A percentile compares a stretch with the other conserved stretches of the same genome.
phyloP scores from a whole-genome alignment of 2,329 filamentous ascomycete species.

The Neoscytalidium dimidiatum region DNA sequence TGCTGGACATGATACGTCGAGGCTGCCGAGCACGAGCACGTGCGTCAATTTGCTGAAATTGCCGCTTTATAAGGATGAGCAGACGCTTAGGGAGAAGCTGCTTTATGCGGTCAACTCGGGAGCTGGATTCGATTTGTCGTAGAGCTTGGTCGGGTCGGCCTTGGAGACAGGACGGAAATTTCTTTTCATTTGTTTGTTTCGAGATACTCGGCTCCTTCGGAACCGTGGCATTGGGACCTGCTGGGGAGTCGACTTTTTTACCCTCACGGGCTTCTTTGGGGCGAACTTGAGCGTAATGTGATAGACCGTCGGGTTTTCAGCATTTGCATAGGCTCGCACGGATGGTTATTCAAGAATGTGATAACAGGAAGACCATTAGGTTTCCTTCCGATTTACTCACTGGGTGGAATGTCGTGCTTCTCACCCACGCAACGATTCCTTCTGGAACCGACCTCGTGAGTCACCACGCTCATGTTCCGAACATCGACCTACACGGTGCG shows the following conservation, averaged over 20 bases:
- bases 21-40: constrained; percentile 90
- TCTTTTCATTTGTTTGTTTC: not conserved
- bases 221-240: no score
- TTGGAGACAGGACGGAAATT: not conserved
- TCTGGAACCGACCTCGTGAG: no score
- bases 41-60: constrained; percentile 95
- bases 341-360: not conserved
- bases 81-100: constrained; percentile 73
- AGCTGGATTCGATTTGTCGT: constrained; percentile 77
- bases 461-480: no score
- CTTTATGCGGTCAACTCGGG: constrained; percentile 87
- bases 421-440: no score
- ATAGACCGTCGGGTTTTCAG: not conserved
- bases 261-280: no score
- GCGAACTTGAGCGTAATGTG: no score
- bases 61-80: constrained; percentile 72
- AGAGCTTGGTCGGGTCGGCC: not conserved
- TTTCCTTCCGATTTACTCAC: no score
- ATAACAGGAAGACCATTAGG: no score
- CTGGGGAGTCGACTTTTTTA: not conserved
- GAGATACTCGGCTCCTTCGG: no score
- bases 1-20: constrained; percentile 70
- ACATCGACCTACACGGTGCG: no score
- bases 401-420: no score
- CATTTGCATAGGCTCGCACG: not conserved